A percentile compares a stretch with the other conserved stretches of the same genome.
phyloP scores from a whole-genome alignment of 2,329 filamentous ascomycete genomes.

The Lachnellula hyalina region DNA sequence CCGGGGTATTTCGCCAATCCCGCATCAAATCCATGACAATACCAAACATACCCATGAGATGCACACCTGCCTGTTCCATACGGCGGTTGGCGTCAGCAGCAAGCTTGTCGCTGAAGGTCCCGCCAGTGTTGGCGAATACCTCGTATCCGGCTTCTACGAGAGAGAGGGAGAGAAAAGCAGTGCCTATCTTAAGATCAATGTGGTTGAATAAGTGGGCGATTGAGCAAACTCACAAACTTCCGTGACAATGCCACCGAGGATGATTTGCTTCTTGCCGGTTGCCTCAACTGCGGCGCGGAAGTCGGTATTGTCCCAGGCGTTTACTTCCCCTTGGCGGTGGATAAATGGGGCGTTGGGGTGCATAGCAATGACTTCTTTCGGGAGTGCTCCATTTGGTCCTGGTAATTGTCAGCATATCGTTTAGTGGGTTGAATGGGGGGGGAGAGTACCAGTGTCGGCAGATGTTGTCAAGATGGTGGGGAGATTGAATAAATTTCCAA shows the following conservation, averaged over 20 bases:
- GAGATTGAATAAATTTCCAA: conserved; percentile 61
- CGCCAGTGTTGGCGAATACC: conserved; percentile 67
- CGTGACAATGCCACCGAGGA: conserved; percentile 67
- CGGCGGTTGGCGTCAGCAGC: conserved; percentile 60
- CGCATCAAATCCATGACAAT: conserved; percentile 29
- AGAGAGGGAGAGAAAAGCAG: conserved; percentile 67
- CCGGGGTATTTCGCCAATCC: conserved; percentile 36
- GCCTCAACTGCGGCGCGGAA: conserved; percentile 62
- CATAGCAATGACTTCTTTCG: conserved; percentile 62
- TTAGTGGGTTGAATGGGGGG: neutral
- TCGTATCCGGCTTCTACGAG: conserved; percentile 65
- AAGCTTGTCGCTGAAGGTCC: conserved; percentile 57
- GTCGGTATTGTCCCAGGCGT: conserved; percentile 70
- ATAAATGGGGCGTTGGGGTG: conserved; percentile 63
- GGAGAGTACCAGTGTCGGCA: conserved; percentile 45
- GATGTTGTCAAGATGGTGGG: conserved; percentile 68
- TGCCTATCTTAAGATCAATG: conserved; percentile 37
- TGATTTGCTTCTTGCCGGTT: conserved; percentile 62
- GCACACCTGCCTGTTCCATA: conserved; percentile 63
- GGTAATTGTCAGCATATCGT: neutral
- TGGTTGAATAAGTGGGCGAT: neutral
- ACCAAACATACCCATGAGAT: conserved; percentile 34
- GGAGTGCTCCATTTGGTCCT: conserved; percentile 67
- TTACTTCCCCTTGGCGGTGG: conserved; percentile 64
- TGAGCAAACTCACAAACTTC: conserved; percentile 56